phyloP scores from a whole-genome alignment of 352 stramenopile genomes.

The Phytopythium mirpurense region DNA sequence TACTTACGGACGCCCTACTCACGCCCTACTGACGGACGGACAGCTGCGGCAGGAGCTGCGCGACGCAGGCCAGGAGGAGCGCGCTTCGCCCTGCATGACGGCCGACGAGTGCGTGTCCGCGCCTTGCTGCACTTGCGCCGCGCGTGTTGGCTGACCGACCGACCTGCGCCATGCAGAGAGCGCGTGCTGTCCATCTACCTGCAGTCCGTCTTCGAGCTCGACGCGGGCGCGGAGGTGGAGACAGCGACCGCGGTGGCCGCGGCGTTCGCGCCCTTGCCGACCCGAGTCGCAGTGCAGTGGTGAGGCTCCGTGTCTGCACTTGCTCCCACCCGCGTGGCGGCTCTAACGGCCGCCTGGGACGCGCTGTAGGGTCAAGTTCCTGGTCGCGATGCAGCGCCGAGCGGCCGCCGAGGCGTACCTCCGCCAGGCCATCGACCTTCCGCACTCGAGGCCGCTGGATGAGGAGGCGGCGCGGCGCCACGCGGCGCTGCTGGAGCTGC shows the following conservation, averaged over 20 bases:
- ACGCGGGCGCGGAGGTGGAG: slow-evolving; percentile 47
- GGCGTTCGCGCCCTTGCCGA: slow-evolving; percentile 38
- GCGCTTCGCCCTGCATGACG: slow-evolving; percentile 8
- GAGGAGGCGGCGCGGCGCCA: slow-evolving; percentile 22
- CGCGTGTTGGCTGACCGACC: too few species aligned
- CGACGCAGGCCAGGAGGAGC: neutral
- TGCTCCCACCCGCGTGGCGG: neutral
- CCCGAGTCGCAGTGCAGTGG: slow-evolving; percentile 38
- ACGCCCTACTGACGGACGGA: too few species aligned
- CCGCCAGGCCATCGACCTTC: slow-evolving; percentile 13
- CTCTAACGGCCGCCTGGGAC: neutral
- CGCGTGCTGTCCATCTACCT: slow-evolving; percentile 61
- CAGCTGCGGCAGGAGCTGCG: slow-evolving; percentile 2
- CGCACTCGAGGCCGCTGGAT: neutral
- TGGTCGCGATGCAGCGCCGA: slow-evolving; percentile 51
- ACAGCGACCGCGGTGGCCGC: slow-evolving; percentile 30
- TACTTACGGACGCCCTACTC: too few species aligned
- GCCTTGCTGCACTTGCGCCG: neutral
- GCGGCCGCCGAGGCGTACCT: slow-evolving; percentile 23
- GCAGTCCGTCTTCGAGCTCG: slow-evolving; percentile 59
- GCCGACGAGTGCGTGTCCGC: slow-evolving; percentile 14
- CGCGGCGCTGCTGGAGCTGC: slow-evolving; percentile 22
- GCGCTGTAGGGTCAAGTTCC: slow-evolving; percentile 42
- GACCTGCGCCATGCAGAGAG: too few species aligned
- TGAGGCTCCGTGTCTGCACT: neutral